A percentile compares a stretch with the other conserved stretches of the same genome.
Conservation (phyloP, 129 eudicot genomes). For the Flaveria sonorensis region DNA sequence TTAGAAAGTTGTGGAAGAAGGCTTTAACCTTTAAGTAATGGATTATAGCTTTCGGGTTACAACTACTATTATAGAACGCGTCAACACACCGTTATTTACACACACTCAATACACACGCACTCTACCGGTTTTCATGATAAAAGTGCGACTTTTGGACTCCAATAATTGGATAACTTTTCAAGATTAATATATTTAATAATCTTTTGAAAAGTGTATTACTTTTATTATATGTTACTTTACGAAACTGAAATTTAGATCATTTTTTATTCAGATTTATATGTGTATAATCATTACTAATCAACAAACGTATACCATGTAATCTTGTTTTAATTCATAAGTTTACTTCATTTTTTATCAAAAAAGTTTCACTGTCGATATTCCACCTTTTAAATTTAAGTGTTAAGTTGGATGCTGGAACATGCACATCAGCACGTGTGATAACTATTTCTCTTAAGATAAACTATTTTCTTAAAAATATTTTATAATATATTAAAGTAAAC, state of each 20-base stretch:
- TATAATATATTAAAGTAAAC: too few species aligned
- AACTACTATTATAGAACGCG: constrained; percentile 22
- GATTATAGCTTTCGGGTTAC: constrained; percentile 33
- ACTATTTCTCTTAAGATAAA: too few species aligned
- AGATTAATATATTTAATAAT: neutral
- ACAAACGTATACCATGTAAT: too few species aligned
- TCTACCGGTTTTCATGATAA: constrained; percentile 25
- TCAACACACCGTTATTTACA: constrained; percentile 30
- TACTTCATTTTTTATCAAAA: too few species aligned
- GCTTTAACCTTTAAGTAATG: constrained; percentile 6
- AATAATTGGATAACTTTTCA: constrained; percentile 33
- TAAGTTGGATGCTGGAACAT: too few species aligned
- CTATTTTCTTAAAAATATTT: too few species aligned
- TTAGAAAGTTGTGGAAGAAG: constrained; percentile 18
- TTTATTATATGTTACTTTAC: neutral
- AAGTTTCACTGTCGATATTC: too few species aligned
- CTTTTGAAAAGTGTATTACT: neutral
- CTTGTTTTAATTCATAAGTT: too few species aligned
- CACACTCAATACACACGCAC: constrained; percentile 39
- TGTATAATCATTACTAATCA: too few species aligned
- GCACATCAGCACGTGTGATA: too few species aligned
- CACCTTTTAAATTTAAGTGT: too few species aligned
- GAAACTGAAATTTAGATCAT: neutral
- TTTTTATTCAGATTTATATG: neutral
- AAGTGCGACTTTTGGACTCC: constrained; percentile 22